phyloP scores from a whole-genome alignment of 805 yeast genomes.

The Tetrapisispora pingtungensis region DNA sequence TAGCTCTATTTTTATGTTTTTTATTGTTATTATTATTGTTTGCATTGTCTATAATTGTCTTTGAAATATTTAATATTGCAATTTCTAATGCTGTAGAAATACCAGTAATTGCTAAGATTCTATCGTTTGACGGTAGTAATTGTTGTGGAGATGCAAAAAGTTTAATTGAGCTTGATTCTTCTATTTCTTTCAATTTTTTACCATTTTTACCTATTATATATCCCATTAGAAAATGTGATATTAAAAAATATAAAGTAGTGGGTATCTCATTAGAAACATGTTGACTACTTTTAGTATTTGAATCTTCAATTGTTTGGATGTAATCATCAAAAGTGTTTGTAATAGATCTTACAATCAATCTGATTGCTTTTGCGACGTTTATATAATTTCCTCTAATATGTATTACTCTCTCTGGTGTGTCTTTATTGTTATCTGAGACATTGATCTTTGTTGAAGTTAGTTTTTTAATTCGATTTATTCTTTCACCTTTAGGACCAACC shows the following conservation, averaged over 20 bases:
- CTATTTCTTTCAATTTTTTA: constrained; percentile 65
- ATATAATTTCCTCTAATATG: constrained; percentile 67
- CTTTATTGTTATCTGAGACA: constrained; percentile 63
- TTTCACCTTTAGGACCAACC: constrained; percentile 77
- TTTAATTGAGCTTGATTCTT: constrained; percentile 69
- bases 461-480: constrained; percentile 52
- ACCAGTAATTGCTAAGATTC: constrained; percentile 60
- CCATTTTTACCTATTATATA: constrained; percentile 74
- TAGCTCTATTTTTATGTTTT: constrained; percentile 6
- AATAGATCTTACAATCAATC: constrained; percentile 57
- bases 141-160: constrained; percentile 64
- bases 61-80: constrained; percentile 66
- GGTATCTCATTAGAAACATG: constrained; percentile 36
- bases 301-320: not conserved
- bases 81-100: constrained; percentile 83
- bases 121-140: constrained; percentile 67
- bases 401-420: constrained; percentile 65
- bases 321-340: constrained; percentile 6
- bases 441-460: constrained; percentile 54
- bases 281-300: not conserved
- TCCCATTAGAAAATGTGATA: constrained; percentile 76
- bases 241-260: constrained; percentile 48
- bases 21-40: not conserved
- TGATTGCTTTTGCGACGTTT: constrained; percentile 73
- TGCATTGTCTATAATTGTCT: constrained; percentile 34